Evolutionary conservation across 1,139 yeast species (phyloP), one percentile per base, ranked within the genome.

Genomic region (Spencermartinsiella ligniputridi): DNA sequence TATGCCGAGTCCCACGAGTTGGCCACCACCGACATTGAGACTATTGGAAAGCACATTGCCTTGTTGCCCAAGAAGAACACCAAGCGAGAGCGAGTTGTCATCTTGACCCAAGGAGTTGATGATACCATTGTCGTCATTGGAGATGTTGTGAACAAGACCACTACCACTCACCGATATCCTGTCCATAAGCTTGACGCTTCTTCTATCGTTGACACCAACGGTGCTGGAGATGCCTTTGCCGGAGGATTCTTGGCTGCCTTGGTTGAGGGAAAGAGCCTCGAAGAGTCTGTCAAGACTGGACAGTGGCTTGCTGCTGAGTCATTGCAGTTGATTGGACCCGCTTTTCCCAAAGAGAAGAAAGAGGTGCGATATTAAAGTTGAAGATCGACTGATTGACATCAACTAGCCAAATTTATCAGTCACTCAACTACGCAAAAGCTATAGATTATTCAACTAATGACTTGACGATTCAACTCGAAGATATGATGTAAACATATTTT

Each of bases 151-250:
- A 66, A 69, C 44, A 67, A 66, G 30, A 62, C 75, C 39, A 76
- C 75, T 48, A 63, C 74, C 37, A 70, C 76, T 51, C 67, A 75
- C 54, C 71, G 72, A 58, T 80, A 68, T 74, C 75, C 84, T 42
- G 96, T 92, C 45, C 83, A 79, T 57, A 77, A 82, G 51, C 76
- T 92, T 62, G 83, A 78, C 39, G 62, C 78, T 39, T 70, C 75
- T 42, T 74, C 83, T 68, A 77, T 92, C 53, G 82, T 76, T 47
- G 99, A 92, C 72, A 87, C 97, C 64, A 92, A 92, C 71, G 98
- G 98, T 74, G 98, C 98, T 39, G 99, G 98, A 67, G 99, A 92
- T 66, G 97, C 98, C 19, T 92, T 92, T 64, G 98, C 97, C 49
- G 95, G 96, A 63, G 99, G 98, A 47, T 92, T 92, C 68, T 70